Evolutionary conservation across 164 flowering plant species (phyloP).

Genomic region (Vitis cinerea): DNA sequence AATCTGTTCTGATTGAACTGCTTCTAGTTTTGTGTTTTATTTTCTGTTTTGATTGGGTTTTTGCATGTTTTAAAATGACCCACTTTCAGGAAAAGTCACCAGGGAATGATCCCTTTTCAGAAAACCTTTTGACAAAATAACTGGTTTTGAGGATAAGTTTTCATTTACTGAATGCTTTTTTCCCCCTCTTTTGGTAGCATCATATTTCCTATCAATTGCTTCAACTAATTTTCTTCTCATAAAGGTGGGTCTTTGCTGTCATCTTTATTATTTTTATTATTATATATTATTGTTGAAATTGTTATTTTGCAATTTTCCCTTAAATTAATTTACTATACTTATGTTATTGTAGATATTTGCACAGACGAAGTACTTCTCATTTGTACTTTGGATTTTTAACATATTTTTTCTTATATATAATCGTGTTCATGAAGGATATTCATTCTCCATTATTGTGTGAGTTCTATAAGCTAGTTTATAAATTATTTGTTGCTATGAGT

Average conservation of each 20-base stretch:
- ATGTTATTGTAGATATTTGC: slow-evolving; percentile 66
- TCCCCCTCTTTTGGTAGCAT: slow-evolving; percentile 43
- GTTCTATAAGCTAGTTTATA: slow-evolving; percentile 16
- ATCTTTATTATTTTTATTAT: not conserved
- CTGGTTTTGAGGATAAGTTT: too few relatives aligned
- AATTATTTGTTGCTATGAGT: not conserved
- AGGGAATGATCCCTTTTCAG: too few relatives aligned
- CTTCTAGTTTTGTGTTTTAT: too few relatives aligned
- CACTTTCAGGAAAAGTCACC: too few relatives aligned
- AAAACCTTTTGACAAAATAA: too few relatives aligned
- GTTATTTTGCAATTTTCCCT: slow-evolving; percentile 10
- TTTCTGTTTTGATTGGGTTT: too few relatives aligned
- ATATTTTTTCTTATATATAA: slow-evolving; percentile 70
- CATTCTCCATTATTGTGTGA: slow-evolving; percentile 79
- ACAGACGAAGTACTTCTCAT: slow-evolving; percentile 54
- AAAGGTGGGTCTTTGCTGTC: slow-evolving; percentile 48
- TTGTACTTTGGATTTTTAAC: slow-evolving; percentile 70
- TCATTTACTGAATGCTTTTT: not conserved
- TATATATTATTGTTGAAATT: not conserved
- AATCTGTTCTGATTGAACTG: too few relatives aligned
- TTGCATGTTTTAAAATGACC: too few relatives aligned
- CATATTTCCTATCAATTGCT: slow-evolving; percentile 71
- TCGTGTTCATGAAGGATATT: slow-evolving; percentile 86
- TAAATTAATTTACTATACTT: slow-evolving; percentile 25
- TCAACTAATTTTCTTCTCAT: slow-evolving; percentile 70